Base-by-base conservation (phyloP, 495 filamentous ascomycete genomes). In the Immersiella caudata region DNA sequence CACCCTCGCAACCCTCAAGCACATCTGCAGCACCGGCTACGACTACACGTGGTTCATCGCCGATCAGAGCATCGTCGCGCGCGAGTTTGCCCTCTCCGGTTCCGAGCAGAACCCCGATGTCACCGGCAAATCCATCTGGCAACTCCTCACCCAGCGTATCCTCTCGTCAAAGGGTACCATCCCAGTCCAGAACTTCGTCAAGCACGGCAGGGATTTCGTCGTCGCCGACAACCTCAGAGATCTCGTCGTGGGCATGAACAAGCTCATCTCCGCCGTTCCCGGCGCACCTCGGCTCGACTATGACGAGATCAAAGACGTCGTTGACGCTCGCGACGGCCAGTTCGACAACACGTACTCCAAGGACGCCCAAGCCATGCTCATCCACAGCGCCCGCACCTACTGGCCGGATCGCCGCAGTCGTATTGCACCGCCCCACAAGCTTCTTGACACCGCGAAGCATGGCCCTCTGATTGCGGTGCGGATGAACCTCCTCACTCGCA, bases 31-130 rank as follows among this genome's bases (percentile, higher is more conserved):
- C 63, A 84, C 83, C 0, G 83, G 83, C 1, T 79, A 85, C 75
- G 82, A 84, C 71, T 85, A 85, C 74, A 81, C 77, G 12, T 85
- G 83, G 83, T 85, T 85, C 69, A 77, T 85, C 56, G 74, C 81
- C n/a, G 76, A 82, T 73, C 80, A 80, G 61, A 72, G 71, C 68
- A 85, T 85, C 71, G 77, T 84, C 60, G 80, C 80, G 33, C 76
- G 80, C 36, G 83, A 85, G 71, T 85, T 85, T 54, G 82, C 80
- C 40, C 79, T 85, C 16, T 85, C 83, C 0, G 83, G 83, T 9
- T 84, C 82, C 0, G 83, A 85, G 68, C 83, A 85, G 67, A 85
- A 85, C 75, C 80, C 80, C 9, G 83, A 85, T 68, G 52, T 85
- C n/a, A 83, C 82, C 6, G 69, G 51, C 73, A 85, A 85, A 73